Base-by-base conservation (phyloP, 2,329 filamentous ascomycete genomes). In the Teratosphaeria destructans region DNA sequence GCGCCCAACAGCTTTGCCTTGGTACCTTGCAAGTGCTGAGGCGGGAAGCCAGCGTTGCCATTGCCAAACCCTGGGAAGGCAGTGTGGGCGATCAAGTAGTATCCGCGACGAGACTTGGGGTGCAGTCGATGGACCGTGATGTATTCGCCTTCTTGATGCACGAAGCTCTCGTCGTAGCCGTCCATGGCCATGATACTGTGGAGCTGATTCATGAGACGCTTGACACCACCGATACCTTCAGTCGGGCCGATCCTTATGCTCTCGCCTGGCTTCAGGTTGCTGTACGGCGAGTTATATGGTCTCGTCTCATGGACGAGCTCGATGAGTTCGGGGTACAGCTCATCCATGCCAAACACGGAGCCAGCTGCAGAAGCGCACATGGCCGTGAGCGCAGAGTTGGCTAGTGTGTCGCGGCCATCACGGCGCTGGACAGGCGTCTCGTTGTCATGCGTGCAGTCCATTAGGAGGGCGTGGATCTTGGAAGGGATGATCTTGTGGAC, bases 361-460 rank as follows among this genome's bases (percentile, higher is more conserved):
- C 94, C 94, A 7, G 88, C 92, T 1, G 93, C 90, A 67, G 90
- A 96, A 27, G 91, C 86, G 73, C 95, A 99, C 92, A 99, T 96
- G 70, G 87, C 88, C 43, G 97, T 93, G 3, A 99, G 81, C 5
- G 94, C 94, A 56, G 93, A 92, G 69, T 95, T 97, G 7, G 95
- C 89, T 10, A 99, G 80, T 0, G 94, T 97, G 71, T 99, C 95
- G 61, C 91, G 85, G 57, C 92, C 92, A 72, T 96, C 92, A 49
- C 95, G 84, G 75, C 96, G 96, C 74, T 99, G 93, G 0, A 93
- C 90, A 0, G 94, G 94, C 2, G 90, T 88, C 76, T 99, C 93
- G 68, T 99, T 99, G 76, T 99, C 94, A 73, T 99, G 94, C 0
- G 95, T 99, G 74, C 95, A 99, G 72, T 99, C 95, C 91, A 97